Percentiles rank a stretch among this genome's conserved stretches.
Conservation (phyloP, 352 stramenopile species). For the Phytopythium vexans region DNA sequence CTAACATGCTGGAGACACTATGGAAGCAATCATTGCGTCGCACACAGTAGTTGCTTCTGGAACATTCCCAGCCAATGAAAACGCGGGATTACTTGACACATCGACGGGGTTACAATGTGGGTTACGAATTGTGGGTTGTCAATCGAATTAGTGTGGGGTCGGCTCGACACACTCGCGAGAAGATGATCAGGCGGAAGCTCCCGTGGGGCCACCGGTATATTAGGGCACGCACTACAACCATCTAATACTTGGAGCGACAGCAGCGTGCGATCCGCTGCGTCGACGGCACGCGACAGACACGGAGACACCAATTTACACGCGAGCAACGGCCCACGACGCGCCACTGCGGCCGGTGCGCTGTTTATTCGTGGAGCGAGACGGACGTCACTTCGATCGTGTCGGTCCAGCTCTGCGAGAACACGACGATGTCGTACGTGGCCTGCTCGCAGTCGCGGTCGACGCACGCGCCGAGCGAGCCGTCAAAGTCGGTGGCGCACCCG, state of each 20-base stretch:
- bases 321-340: not conserved
- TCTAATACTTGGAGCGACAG: too few species aligned
- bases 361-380: slow-evolving; percentile 23
- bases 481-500: slow-evolving; percentile 33
- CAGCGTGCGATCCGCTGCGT: too few species aligned
- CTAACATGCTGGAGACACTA: not conserved
- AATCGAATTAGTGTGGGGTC: too few species aligned
- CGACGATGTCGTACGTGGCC: slow-evolving; percentile 28
- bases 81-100: too few species aligned
- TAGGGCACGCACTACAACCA: too few species aligned
- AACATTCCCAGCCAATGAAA: slow-evolving; percentile 6
- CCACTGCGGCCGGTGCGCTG: not conserved
- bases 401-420: slow-evolving; percentile 37
- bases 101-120: too few species aligned
- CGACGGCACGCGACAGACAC: too few species aligned
- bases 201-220: too few species aligned
- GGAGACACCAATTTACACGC: too few species aligned
- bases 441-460: slow-evolving; percentile 34
- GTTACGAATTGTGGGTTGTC: too few species aligned
- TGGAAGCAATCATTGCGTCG: not conserved
- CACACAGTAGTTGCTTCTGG: not conserved
- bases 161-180: too few species aligned
- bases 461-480: slow-evolving; percentile 36
- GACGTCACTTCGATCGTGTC: slow-evolving; percentile 36
- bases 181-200: too few species aligned